A percentile compares a stretch with the other conserved stretches of the same genome.
Conservation (phyloP, 2,329 filamentous ascomycete genomes). For the Stachybotrys chartarum region DNA sequence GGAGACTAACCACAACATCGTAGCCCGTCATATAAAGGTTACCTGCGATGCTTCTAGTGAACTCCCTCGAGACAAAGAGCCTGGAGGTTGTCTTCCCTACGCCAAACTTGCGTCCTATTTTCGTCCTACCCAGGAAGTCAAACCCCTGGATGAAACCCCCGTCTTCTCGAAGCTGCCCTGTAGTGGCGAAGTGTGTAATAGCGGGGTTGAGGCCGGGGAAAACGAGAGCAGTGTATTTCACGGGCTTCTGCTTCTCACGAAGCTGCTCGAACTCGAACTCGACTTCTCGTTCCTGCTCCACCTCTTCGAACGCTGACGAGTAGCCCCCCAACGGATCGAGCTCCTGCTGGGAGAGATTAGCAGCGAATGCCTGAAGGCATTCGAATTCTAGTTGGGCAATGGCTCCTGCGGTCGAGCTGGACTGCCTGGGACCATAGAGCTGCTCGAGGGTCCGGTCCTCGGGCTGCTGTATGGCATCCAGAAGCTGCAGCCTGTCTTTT, state of each 20-base stretch:
- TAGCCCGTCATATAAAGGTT: neutral
- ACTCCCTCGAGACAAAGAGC: constrained; percentile 27
- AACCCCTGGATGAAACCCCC: constrained; percentile 30
- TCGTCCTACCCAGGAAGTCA: constrained; percentile 26
- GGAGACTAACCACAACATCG: constrained; percentile 6
- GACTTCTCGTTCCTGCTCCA: constrained; percentile 51
- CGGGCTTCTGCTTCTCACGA: constrained; percentile 43
- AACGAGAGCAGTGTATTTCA: constrained; percentile 26
- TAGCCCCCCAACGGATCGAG: constrained; percentile 11
- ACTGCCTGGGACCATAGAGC: constrained; percentile 39
- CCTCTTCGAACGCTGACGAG: constrained; percentile 50
- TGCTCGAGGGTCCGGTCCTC: constrained; percentile 52
- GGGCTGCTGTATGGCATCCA: constrained; percentile 29
- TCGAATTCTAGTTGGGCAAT: constrained; percentile 1
- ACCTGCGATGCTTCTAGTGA: constrained; percentile 6
- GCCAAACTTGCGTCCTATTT: constrained; percentile 23
- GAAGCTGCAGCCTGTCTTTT: constrained; percentile 17
- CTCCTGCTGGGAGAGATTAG: neutral
- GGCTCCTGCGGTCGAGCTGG: neutral
- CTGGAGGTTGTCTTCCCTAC: constrained; percentile 4
- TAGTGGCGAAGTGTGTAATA: constrained; percentile 36
- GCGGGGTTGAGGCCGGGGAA: constrained; percentile 40
- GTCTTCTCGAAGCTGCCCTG: constrained; percentile 23
- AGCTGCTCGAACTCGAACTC: constrained; percentile 51
- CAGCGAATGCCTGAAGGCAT: neutral